Conservation (phyloP, 495 filamentous ascomycete species). For the Podospora didyma region DNA sequence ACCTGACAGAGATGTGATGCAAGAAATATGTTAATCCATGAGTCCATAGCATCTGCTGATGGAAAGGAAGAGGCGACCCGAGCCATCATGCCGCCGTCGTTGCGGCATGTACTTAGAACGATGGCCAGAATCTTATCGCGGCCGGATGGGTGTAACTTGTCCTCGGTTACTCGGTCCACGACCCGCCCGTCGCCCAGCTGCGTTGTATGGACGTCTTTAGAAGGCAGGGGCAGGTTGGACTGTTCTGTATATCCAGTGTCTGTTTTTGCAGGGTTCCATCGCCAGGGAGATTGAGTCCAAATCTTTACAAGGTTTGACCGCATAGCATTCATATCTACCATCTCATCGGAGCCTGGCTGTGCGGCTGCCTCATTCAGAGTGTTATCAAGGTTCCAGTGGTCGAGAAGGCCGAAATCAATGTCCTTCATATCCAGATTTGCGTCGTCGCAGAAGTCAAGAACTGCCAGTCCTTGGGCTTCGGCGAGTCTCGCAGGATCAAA, state of each 20-base stretch:
- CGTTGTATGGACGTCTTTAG: slow-evolving; percentile 27
- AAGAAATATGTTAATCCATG: slow-evolving; percentile 58
- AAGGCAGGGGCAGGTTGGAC: slow-evolving; percentile 48
- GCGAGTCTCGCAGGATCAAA: slow-evolving; percentile 16
- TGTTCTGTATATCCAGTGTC: slow-evolving; percentile 53
- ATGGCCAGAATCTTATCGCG: slow-evolving; percentile 57
- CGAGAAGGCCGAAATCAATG: slow-evolving; percentile 55
- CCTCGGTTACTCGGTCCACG: slow-evolving; percentile 31
- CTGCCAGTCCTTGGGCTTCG: slow-evolving; percentile 32
- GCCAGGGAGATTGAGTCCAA: slow-evolving; percentile 48
- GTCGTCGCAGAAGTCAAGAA: slow-evolving; percentile 48
- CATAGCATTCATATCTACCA: slow-evolving; percentile 29
- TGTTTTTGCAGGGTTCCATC: slow-evolving; percentile 47
- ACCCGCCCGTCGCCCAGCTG: slow-evolving; percentile 15
- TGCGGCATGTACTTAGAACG: slow-evolving; percentile 48
- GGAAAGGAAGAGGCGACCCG: slow-evolving; percentile 58
- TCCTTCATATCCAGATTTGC: slow-evolving; percentile 57
- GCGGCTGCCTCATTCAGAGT: slow-evolving; percentile 7
- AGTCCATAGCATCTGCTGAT: slow-evolving; percentile 54
- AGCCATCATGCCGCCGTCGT: slow-evolving; percentile 32
- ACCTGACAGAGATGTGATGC: slow-evolving; percentile 44
- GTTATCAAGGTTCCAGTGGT: slow-evolving; percentile 52
- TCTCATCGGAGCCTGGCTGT: slow-evolving; percentile 6
- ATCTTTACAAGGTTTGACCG: slow-evolving; percentile 31
- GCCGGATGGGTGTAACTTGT: slow-evolving; percentile 43